These are phyloP conservation scores for Nymphaea thermarum DNA, from an alignment of 164 flowering plant species.

Conservation along the genomic window DNA sequence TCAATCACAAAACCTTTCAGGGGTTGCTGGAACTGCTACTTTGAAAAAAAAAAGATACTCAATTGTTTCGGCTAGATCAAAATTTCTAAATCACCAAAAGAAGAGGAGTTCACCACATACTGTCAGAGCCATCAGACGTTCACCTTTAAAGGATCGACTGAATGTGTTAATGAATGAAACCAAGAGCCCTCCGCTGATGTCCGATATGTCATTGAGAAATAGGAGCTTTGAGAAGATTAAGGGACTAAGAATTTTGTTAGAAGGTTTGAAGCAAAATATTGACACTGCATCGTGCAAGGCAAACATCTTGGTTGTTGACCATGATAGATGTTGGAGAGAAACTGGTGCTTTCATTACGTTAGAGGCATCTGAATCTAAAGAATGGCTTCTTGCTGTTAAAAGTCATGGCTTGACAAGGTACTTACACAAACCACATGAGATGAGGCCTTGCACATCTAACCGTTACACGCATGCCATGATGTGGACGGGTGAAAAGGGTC, in stretches of 20 bases:
- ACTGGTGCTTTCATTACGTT: constrained; percentile 41
- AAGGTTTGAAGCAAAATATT: constrained; percentile 16
- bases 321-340: constrained; percentile 60
- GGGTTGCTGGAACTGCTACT: background rate
- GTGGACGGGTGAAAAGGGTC: constrained; percentile 50
- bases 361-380: constrained; percentile 33
- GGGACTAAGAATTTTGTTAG: constrained; percentile 16
- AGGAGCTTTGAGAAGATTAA: constrained; percentile 8
- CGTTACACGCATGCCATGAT: constrained; percentile 57
- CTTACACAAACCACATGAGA: constrained; percentile 35
- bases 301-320: constrained; percentile 45
- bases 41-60: background rate
- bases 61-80: constrained; percentile 5
- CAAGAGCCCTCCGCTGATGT: background rate
- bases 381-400: constrained; percentile 51
- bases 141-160: constrained; percentile 1
- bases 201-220: background rate
- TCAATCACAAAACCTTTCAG: background rate
- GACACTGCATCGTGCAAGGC: constrained; percentile 36
- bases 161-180: background rate
- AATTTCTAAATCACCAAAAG: constrained; percentile 25
- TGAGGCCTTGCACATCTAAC: constrained; percentile 48
- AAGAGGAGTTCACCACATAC: constrained; percentile 41
- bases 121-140: constrained; percentile 22
- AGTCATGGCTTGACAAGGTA: constrained; percentile 34